phyloP scores from a whole-genome alignment of 345 rosid species.

The Jatropha curcas region DNA sequence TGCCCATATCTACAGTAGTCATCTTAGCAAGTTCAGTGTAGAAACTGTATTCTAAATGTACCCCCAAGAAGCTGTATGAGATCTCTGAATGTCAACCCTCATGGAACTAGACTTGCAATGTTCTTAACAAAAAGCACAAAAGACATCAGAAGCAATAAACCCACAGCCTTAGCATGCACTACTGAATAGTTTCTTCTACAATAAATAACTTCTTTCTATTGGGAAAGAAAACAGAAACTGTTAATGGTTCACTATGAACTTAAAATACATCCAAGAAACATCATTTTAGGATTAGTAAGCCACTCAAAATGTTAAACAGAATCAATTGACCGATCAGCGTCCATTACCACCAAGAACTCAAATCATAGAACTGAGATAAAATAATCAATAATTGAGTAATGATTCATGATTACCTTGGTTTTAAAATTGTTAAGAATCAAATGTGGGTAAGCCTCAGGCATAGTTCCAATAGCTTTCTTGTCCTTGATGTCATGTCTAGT shows the following conservation, averaged over 20 bases:
- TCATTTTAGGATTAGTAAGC: background rate
- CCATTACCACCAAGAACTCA: background rate
- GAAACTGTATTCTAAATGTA: background rate
- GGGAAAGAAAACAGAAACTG: background rate
- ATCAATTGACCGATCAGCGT: background rate
- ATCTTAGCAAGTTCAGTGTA: background rate
- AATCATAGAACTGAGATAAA: background rate
- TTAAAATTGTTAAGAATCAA: slow-evolving; percentile 77
- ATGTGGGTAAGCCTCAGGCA: slow-evolving; percentile 95
- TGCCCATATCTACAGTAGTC: background rate
- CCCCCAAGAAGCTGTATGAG: background rate
- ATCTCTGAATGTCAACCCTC: background rate
- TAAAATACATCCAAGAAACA: background rate
- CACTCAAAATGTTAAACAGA: background rate
- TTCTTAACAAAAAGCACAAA: background rate
- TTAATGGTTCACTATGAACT: background rate
- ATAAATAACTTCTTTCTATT: background rate
- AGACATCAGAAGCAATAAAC: background rate
- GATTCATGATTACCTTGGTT: slow-evolving; percentile 51
- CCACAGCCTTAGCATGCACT: background rate
- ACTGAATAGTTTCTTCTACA: background rate
- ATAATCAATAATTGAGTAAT: background rate
- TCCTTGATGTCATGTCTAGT: slow-evolving; percentile 87
- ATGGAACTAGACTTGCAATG: background rate
- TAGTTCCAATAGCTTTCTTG: slow-evolving; percentile 71